phyloP scores from a whole-genome alignment of 1,284 basidiomycete species.

The Ustilago curta region DNA sequence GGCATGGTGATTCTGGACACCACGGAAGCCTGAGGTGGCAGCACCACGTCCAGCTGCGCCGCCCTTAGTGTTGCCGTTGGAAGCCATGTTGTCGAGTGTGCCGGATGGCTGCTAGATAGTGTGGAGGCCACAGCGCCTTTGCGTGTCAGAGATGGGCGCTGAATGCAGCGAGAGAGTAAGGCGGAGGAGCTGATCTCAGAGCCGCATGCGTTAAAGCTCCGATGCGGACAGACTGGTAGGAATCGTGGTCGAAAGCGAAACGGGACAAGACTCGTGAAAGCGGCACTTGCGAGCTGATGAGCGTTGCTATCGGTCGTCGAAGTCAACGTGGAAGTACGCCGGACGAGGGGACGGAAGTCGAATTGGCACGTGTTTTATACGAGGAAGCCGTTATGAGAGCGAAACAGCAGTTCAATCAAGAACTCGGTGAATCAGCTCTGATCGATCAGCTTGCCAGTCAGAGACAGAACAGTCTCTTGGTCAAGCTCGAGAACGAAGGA shows the following conservation, averaged over 20 bases:
- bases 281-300: neutral
- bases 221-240: neutral
- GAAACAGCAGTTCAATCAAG: constrained; percentile 21
- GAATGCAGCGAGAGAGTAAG: neutral
- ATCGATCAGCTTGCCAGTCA: constrained; percentile 13
- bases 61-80: constrained; percentile 34
- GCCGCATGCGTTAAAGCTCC: neutral
- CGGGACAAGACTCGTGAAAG: neutral
- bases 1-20: constrained; percentile 20
- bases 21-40: constrained; percentile 28
- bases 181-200: neutral
- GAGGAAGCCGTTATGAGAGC: neutral
- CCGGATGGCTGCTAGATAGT: neutral
- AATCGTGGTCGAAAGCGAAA: neutral
- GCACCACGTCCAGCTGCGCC: constrained; percentile 25
- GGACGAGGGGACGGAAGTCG: neutral
- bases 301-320: neutral
- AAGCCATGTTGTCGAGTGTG: constrained; percentile 31
- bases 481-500: neutral
- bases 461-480: constrained; percentile 4
- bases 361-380: neutral
- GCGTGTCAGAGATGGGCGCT: neutral
- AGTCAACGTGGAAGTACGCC: no score
- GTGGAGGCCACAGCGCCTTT: neutral
- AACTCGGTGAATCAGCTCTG: constrained; percentile 12